These are phyloP conservation scores for Boletus sp. DNA, from an alignment of 768 basidiomycete species.

Conservation along the genomic window DNA sequence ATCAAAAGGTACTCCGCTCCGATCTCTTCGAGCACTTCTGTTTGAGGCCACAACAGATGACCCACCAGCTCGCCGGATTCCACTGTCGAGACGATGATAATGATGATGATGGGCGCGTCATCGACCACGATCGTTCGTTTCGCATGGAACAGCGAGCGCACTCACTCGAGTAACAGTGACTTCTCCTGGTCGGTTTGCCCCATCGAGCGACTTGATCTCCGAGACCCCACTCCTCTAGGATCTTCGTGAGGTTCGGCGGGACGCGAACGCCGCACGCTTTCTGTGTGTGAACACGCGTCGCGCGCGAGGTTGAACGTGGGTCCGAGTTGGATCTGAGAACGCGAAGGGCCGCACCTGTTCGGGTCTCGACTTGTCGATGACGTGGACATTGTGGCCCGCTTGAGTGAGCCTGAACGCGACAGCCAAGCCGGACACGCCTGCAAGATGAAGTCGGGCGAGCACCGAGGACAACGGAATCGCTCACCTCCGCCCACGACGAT, in stretches of 20 bases:
- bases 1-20: conserved; percentile 48
- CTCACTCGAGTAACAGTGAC: conserved; percentile 19
- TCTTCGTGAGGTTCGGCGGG: conserved; percentile 55
- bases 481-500: conserved; percentile 22
- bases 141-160: not conserved
- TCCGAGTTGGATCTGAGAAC: not conserved
- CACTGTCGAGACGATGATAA: conserved; percentile 28
- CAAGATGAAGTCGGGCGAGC: not conserved
- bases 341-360: conserved; percentile 28
- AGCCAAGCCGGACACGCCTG: conserved; percentile 50
- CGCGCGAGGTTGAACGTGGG: not conserved
- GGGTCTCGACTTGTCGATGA: conserved; percentile 51
- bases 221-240: conserved; percentile 54
- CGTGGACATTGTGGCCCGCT: conserved; percentile 52
- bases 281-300: too few relatives aligned
- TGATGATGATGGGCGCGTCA: not conserved
- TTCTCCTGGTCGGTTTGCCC: conserved; percentile 17
- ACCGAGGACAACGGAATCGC: not conserved
- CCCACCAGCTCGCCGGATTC: conserved; percentile 43
- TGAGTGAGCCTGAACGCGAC: conserved; percentile 51
- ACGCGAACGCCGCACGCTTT: conserved; percentile 41
- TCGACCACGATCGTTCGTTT: not conserved
- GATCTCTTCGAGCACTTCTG: conserved; percentile 44
- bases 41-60: conserved; percentile 40
- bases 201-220: conserved; percentile 39